Evolutionary conservation across 2,329 filamentous ascomycete genomes (phyloP).

Genomic region (Zymoseptoria passerinii): DNA sequence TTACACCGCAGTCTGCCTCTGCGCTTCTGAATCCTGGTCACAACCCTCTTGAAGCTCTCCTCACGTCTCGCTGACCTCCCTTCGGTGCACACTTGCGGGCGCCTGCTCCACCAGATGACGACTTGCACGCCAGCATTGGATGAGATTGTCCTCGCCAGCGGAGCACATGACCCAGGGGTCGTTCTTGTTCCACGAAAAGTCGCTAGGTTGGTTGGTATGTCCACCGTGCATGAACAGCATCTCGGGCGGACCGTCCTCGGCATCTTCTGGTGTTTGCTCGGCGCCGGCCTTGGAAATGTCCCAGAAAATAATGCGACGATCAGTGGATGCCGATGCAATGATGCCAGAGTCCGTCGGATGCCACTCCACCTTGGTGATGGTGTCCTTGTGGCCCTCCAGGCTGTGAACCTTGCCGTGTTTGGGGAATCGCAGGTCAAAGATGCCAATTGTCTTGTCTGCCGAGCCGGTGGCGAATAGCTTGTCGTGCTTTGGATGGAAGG

Average conservation of each 20-base stretch:
- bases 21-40: background rate
- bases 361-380: conserved; percentile 89
- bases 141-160: conserved; percentile 90
- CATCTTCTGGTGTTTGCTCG: conserved; percentile 90
- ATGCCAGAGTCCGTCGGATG: conserved; percentile 85
- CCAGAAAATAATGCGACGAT: conserved; percentile 93
- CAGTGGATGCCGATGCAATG: conserved; percentile 84
- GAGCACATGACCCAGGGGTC: conserved; percentile 95
- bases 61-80: conserved; percentile 19
- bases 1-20: background rate
- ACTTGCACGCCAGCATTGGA: conserved; percentile 63
- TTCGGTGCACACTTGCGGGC: conserved; percentile 24
- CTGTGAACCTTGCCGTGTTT: conserved; percentile 78
- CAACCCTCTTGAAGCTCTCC: background rate
- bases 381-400: conserved; percentile 78
- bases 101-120: conserved; percentile 29
- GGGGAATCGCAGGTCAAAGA: conserved; percentile 75
- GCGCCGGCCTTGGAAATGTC: conserved; percentile 85
- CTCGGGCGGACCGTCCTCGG: conserved; percentile 89
- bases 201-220: conserved; percentile 91
- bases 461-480: conserved; percentile 86
- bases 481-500: conserved; percentile 90
- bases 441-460: conserved; percentile 85
- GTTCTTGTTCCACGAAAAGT: conserved; percentile 97
- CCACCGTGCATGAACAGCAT: conserved; percentile 99